phyloP scores from a whole-genome alignment of 1,139 yeast genomes.

The Candida anutae region DNA sequence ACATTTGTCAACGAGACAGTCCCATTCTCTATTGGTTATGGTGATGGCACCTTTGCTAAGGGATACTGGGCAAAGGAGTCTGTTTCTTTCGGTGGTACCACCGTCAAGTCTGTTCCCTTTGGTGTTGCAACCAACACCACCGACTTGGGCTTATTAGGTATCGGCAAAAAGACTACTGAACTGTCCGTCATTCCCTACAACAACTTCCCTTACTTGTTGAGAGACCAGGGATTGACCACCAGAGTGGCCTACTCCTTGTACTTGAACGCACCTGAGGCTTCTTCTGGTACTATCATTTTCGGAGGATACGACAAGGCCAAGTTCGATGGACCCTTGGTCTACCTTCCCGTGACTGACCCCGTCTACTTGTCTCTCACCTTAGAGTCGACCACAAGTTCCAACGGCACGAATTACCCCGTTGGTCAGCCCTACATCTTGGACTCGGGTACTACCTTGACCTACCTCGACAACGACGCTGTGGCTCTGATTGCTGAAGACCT shows the following conservation, averaged over 20 bases:
- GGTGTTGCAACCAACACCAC: neutral
- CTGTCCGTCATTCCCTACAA: constrained; percentile 7
- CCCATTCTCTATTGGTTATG: neutral
- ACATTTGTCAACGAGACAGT: neutral
- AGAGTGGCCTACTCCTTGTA: constrained; percentile 32
- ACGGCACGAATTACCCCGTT: neutral
- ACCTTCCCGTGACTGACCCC: constrained; percentile 9
- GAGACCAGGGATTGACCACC: constrained; percentile 17
- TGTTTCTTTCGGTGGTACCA: neutral
- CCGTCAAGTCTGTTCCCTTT: neutral
- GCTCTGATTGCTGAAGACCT: constrained; percentile 23
- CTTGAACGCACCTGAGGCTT: constrained; percentile 34
- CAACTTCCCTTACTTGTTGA: constrained; percentile 21
- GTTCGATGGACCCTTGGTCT: constrained; percentile 34
- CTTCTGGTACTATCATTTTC: constrained; percentile 43
- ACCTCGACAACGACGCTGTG: constrained; percentile 38
- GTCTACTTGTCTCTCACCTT: neutral
- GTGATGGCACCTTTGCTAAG: neutral
- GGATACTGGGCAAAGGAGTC: neutral
- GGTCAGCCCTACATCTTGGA: constrained; percentile 45
- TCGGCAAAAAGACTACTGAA: neutral
- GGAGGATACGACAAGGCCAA: constrained; percentile 55
- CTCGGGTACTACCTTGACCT: constrained; percentile 60
- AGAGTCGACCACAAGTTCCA: neutral
- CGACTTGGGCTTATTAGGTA: neutral